phyloP scores from a whole-genome alignment of 2,329 filamentous ascomycete genomes.

The Colletotrichum sp. region DNA sequence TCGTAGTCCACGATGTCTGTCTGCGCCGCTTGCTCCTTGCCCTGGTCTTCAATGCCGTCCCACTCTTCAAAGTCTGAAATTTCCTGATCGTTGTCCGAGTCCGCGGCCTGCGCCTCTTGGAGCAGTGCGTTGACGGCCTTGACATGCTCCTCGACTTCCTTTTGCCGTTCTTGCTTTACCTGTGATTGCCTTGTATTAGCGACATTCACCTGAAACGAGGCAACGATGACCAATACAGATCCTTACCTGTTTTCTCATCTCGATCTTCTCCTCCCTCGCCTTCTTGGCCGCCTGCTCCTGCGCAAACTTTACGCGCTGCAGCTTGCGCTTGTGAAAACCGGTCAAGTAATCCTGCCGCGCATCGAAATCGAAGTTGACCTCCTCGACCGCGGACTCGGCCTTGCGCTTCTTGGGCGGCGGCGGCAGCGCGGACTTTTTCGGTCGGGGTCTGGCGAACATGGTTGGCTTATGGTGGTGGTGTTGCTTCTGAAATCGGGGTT shows the following conservation, averaged over 20 bases:
- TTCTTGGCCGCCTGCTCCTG: conserved; percentile 80
- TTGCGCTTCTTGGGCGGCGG: conserved; percentile 72
- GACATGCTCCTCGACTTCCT: conserved; percentile 83
- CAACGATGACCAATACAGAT: neutral
- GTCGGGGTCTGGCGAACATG: conserved; percentile 63
- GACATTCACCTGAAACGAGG: neutral
- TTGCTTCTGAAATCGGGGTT: neutral
- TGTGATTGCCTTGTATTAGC: conserved; percentile 40
- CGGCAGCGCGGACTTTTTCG: conserved; percentile 61
- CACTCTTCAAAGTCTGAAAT: conserved; percentile 58
- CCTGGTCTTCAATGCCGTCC: conserved; percentile 66
- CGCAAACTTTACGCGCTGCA: conserved; percentile 82
- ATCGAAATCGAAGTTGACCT: conserved; percentile 82
- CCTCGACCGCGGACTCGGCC: conserved; percentile 65
- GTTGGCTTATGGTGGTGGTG: conserved; percentile 16
- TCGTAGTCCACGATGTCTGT: conserved; percentile 73
- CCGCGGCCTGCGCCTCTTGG: conserved; percentile 61
- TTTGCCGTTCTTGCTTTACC: conserved; percentile 83
- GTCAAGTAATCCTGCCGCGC: conserved; percentile 89
- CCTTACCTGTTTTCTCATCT: conserved; percentile 75
- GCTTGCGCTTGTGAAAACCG: conserved; percentile 95
- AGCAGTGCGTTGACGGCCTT: conserved; percentile 75
- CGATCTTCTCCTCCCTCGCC: conserved; percentile 77
- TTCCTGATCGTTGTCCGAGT: conserved; percentile 41
- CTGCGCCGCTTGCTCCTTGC: conserved; percentile 41